Base-by-base conservation (phyloP, 225 moss, liverwort and hornwort genomes). In the Pseudoscleropodium purum region DNA sequence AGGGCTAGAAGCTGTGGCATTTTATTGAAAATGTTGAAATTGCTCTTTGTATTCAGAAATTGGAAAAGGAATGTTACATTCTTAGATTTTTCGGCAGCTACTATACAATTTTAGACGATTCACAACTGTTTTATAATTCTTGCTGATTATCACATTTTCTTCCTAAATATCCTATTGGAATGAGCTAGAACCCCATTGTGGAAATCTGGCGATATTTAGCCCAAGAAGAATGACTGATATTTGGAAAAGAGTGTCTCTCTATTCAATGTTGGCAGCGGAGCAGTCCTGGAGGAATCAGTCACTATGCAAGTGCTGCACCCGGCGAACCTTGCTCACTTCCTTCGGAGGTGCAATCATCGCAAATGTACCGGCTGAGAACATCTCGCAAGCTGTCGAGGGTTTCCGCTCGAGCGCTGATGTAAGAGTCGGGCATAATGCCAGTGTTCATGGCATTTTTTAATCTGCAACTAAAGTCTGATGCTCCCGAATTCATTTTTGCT, bases 241-340 rank as follows among this genome's bases (percentile, higher is more conserved):
- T 61, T 56, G 70, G 11, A 60, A 21, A 15, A 60, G 80, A 80
- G 30, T 54, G 3, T 49, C 4, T 27, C 2, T 27, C 23, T 47
- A 10, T 60, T 69, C 23, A 39, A 64, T 49, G 51, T 51, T 82
- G 59, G 82, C 82, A 85, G 89, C 34, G 45, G 74, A 91, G 73
- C 88, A 83, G 63, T 68, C 78, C 51, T 72, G 56, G 69, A 77
- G 78, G 79, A 79, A 12, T 81, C 84, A 25, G 63, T 57, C 73
- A 7, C 52, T 54, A n/a, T 93, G 95, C 90, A 83, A 45, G n/a
- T 92, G 93, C 73, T 95, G 95, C 70, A 88, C 86, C 19, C 90
- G 95, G 66, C 91, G 95, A 74, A 88, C 82, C 43, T 49, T 95
- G 91, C 89, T 95, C 36, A 91, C 82, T 23, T 90, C 92, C 74